Evolutionary conservation across 179 eudicot species (phyloP).

Genomic region (Patellifolia procumbens): DNA sequence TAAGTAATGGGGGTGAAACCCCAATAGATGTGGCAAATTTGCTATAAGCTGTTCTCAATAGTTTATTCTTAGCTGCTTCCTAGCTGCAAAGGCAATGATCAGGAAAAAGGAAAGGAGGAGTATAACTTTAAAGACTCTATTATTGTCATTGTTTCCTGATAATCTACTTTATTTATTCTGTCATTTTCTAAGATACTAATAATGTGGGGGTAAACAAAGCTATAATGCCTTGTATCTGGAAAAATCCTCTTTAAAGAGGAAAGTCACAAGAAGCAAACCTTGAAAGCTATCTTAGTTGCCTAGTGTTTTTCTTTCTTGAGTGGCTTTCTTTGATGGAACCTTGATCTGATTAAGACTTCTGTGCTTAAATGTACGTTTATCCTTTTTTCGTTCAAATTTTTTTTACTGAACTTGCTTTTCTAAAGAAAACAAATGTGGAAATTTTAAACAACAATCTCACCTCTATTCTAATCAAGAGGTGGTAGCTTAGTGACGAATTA

Average conservation of each 20-base stretch:
- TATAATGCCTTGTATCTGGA: constrained; percentile 25
- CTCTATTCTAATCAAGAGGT: too few relatives aligned
- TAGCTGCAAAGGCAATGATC: too few relatives aligned
- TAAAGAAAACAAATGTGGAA: background rate
- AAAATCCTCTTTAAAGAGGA: constrained; percentile 22
- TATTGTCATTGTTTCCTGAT: constrained; percentile 23
- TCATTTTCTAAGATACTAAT: constrained; percentile 23
- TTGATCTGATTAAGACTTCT: background rate
- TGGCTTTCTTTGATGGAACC: background rate
- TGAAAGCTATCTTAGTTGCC: constrained; percentile 15
- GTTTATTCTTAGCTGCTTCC: background rate
- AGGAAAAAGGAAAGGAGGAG: background rate
- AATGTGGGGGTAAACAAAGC: constrained; percentile 17
- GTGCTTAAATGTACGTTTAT: background rate
- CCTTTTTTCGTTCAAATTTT: background rate
- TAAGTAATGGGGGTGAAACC: too few relatives aligned
- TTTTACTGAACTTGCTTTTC: background rate
- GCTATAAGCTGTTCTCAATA: background rate
- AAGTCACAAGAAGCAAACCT: constrained; percentile 19
- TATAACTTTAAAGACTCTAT: constrained; percentile 13
- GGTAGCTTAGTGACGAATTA: too few relatives aligned
- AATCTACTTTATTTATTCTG: constrained; percentile 23
- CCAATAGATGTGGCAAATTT: too few relatives aligned
- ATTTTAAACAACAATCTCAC: background rate
- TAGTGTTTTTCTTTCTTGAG: background rate